phyloP scores from a whole-genome alignment of 2,329 filamentous ascomycete genomes.

The Helotiales sp. region DNA sequence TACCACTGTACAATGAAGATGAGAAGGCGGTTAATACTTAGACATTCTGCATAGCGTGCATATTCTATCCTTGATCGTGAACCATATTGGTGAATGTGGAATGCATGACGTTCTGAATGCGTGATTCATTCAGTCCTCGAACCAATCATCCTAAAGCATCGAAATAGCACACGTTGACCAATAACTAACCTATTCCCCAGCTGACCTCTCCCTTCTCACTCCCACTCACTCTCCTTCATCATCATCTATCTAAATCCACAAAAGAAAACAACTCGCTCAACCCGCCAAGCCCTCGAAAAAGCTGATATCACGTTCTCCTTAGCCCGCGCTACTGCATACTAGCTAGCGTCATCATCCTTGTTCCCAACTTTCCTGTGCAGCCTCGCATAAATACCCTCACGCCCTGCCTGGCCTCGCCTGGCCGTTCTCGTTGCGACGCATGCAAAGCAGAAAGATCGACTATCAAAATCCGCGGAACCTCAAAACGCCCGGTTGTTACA shows the following conservation, averaged over 20 bases:
- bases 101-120: background rate
- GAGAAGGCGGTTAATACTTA: background rate
- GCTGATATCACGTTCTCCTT: constrained; percentile 15
- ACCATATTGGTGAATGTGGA: background rate
- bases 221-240: no score
- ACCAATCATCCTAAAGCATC: background rate
- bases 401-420: constrained; percentile 16
- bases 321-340: constrained; percentile 9
- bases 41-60: background rate
- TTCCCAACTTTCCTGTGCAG: constrained; percentile 17
- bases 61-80: background rate
- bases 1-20: constrained; percentile 21
- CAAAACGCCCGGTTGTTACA: no score
- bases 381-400: constrained; percentile 34
- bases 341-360: background rate
- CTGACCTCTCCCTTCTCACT: no score
- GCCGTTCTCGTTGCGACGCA: constrained; percentile 20
- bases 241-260: no score
- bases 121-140: background rate
- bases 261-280: background rate
- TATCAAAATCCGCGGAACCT: constrained; percentile 1
- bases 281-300: background rate
- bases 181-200: no score
- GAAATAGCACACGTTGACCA: no score
- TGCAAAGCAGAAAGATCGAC: constrained; percentile 9